Evolutionary conservation across 1,284 basidiomycete genomes (phyloP).

Genomic region (Agaricales sp.): DNA sequence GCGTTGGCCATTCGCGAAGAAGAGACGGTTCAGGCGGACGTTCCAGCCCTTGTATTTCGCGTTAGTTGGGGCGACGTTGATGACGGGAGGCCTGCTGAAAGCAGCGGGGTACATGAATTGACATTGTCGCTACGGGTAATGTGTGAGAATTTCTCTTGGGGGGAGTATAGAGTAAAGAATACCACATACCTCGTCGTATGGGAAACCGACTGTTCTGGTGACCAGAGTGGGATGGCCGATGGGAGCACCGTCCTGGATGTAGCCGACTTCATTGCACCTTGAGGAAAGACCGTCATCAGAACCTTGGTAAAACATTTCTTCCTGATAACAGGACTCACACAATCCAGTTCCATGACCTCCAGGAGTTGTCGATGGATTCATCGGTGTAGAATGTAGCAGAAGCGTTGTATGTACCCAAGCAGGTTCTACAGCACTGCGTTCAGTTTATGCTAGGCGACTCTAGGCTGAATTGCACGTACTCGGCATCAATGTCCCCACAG

Average conservation of each 20-base stretch:
- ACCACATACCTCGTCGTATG: conserved; percentile 19
- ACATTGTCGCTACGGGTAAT: conserved; percentile 16
- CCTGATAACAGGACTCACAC: conserved; percentile 9
- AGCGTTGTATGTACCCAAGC: conserved; percentile 27
- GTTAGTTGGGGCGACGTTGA: conserved; percentile 23
- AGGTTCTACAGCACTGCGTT: not conserved
- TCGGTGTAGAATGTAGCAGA: conserved; percentile 24
- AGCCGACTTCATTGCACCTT: conserved; percentile 31
- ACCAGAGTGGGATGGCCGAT: conserved; percentile 22
- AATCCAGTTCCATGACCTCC: conserved; percentile 26
- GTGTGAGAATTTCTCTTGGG: not conserved
- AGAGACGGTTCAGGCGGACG: conserved; percentile 22
- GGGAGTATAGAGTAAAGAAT: not conserved
- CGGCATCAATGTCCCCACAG: not conserved
- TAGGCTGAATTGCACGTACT: no score
- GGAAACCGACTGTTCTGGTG: conserved; percentile 24
- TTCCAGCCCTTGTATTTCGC: conserved; percentile 28
- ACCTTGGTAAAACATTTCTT: not conserved
- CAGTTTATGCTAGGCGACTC: no score
- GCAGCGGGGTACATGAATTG: conserved; percentile 27
- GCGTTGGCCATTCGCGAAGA: conserved; percentile 29
- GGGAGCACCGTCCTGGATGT: conserved; percentile 28
- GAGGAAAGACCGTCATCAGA: conserved; percentile 16
- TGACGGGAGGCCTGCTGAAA: conserved; percentile 14
- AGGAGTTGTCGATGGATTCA: conserved; percentile 24